Base-by-base conservation (phyloP, 176 grass and related monocot genomes). In the Elaeis guineensis region DNA sequence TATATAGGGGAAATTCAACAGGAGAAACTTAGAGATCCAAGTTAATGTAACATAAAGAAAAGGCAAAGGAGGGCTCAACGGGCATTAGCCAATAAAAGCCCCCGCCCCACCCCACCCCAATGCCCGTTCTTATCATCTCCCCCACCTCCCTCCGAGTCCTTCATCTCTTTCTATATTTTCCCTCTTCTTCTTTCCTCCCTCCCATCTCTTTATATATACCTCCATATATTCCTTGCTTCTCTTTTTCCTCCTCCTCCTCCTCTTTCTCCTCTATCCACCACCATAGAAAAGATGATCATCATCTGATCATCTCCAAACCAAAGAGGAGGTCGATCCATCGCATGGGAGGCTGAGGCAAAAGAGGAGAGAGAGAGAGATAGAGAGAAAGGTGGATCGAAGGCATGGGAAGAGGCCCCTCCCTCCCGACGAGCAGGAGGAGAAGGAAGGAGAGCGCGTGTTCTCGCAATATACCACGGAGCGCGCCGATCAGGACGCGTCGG, bases 371-470 rank as follows among this genome's bases (percentile, higher is more conserved):
- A n/a, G n/a, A n/a, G 49, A 50, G 44, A 57, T 11, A 17, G 17
- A 48, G 54, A 62, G 19, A 64, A 89, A 92, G 84, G 94, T 93
- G 90, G 84, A 90, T 66, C 76, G 79, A 70, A 50, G 82, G 64
- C 74, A 89, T 99, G 88, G 88, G 53, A 99, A 93, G 87, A 81
- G 94, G 70, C 64, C 94, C 58, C 82, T 98, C 51, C 83, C 85
- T 25, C 74, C 88, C 52, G 72, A 76, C 58, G 49, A 35, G 22
- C 48, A 74, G 19, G 55, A 81, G 6, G 78, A 85, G 48, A 57
- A 65, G 17, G 61, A 63, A 59, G 57, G 84, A 3, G 16, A 54
- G 39, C 19, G 0, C 62, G 16, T 39, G 11, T 89, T 84, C 82
- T 89, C 83, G 19, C 77, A 60, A 18, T 85, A 77, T 71, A 19